These are phyloP conservation scores for Monoraphidium neglectum DNA, from an alignment of 139 green algal genomes.

Conservation along the genomic window DNA sequence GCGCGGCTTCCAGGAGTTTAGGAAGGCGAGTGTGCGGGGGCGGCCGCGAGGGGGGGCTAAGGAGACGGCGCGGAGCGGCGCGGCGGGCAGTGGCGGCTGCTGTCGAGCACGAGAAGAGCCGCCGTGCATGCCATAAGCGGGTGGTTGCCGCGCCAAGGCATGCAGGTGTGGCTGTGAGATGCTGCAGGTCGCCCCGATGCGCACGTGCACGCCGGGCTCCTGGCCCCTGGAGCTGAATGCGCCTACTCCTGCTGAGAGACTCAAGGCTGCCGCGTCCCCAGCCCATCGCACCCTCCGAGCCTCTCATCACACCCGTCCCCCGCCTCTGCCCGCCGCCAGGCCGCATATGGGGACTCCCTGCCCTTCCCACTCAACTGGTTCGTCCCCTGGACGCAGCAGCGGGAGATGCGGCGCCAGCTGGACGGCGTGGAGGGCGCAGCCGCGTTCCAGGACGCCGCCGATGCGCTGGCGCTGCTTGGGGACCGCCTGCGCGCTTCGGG, in stretches of 20 bases:
- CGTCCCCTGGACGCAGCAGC: conserved; percentile 47
- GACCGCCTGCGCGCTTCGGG: conserved; percentile 43
- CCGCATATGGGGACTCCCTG: conserved; percentile 42
- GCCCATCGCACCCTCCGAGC: neutral
- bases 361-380: conserved; percentile 67
- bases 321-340: conserved; percentile 32
- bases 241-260: no score
- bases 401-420: conserved; percentile 39
- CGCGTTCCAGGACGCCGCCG: conserved; percentile 44
- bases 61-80: neutral
- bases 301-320: neutral
- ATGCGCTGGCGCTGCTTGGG: conserved; percentile 42
- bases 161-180: no score
- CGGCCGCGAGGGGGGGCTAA: neutral
- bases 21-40: conserved; percentile 39
- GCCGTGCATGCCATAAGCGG: no score
- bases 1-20: conserved; percentile 45
- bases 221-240: no score
- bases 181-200: no score
- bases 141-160: no score
- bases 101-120: no score
- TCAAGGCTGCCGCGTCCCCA: no score
- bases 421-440: conserved; percentile 27
- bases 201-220: no score
- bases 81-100: neutral